phyloP scores from a whole-genome alignment of 2,329 filamentous ascomycete species.

The Cladosporium sphaerospermum region DNA sequence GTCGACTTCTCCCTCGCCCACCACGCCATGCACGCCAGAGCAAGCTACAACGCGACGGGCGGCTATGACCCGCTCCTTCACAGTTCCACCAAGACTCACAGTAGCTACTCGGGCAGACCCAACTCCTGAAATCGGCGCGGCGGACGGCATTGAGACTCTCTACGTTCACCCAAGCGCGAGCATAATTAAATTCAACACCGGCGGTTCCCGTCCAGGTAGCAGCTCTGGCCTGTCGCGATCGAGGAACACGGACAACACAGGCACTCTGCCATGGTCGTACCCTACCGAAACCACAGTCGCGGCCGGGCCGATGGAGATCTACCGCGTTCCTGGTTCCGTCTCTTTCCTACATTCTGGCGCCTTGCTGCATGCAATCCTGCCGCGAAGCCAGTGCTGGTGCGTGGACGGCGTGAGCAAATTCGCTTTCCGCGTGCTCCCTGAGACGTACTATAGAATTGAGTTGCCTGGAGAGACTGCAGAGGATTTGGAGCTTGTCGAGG shows the following conservation, averaged over 20 bases:
- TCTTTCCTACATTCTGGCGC: slow-evolving; percentile 82
- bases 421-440: slow-evolving; percentile 75
- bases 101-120: slow-evolving; percentile 27
- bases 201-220: slow-evolving; percentile 25
- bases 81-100: slow-evolving; percentile 38
- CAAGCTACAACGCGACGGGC: slow-evolving; percentile 19
- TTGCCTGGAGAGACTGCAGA: slow-evolving; percentile 61
- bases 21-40: slow-evolving; percentile 26
- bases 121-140: slow-evolving; percentile 31
- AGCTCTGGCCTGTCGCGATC: slow-evolving; percentile 30
- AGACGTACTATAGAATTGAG: slow-evolving; percentile 88
- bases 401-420: slow-evolving; percentile 80
- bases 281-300: slow-evolving; percentile 77
- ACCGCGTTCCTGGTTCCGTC: slow-evolving; percentile 77
- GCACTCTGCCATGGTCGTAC: slow-evolving; percentile 66
- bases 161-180: slow-evolving; percentile 68
- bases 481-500: slow-evolving; percentile 57
- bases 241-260: slow-evolving; percentile 30
- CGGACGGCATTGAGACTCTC: slow-evolving; percentile 57
- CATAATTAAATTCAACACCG: slow-evolving; percentile 58
- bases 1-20: slow-evolving; percentile 16
- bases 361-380: slow-evolving; percentile 78
- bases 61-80: slow-evolving; percentile 40
- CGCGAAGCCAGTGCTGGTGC: slow-evolving; percentile 89
- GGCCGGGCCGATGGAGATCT: slow-evolving; percentile 72